phyloP scores from a whole-genome alignment of 345 rosid species.

The Eutrema heterophyllum region DNA sequence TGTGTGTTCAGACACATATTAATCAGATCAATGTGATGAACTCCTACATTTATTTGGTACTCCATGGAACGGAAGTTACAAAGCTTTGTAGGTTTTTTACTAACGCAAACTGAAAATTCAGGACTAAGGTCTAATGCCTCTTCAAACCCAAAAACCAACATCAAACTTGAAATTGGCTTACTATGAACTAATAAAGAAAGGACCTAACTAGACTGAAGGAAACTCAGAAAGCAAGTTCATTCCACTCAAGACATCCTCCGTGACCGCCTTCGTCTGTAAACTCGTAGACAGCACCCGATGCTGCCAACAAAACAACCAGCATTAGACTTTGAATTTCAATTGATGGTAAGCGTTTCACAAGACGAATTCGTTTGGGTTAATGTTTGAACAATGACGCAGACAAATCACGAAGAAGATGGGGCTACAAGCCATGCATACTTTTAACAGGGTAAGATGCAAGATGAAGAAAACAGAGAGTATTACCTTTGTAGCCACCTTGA shows the following conservation, averaged over 20 bases:
- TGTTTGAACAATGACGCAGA: background rate
- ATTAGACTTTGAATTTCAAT: constrained; percentile 3
- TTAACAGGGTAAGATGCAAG: background rate
- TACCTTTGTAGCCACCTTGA: constrained; percentile 84
- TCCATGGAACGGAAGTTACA: background rate
- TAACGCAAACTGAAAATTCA: background rate
- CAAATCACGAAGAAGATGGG: background rate
- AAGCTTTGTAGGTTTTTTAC: background rate
- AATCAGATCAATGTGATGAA: background rate
- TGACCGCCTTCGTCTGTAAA: constrained; percentile 75
- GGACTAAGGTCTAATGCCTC: background rate
- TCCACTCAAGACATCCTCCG: constrained; percentile 77
- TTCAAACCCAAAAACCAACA: background rate
- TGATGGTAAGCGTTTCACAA: background rate
- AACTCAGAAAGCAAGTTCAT: constrained; percentile 46
- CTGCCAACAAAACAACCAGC: constrained; percentile 38
- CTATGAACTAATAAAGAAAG: background rate
- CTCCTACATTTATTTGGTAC: background rate
- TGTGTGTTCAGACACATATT: background rate
- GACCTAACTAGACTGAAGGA: background rate
- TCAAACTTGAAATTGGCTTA: background rate
- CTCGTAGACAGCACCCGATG: constrained; percentile 66
- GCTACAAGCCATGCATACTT: background rate
- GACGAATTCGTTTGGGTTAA: background rate
- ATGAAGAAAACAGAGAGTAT: background rate